Base-by-base conservation (phyloP, 768 basidiomycete genomes). In the Tulasnella sp. region DNA sequence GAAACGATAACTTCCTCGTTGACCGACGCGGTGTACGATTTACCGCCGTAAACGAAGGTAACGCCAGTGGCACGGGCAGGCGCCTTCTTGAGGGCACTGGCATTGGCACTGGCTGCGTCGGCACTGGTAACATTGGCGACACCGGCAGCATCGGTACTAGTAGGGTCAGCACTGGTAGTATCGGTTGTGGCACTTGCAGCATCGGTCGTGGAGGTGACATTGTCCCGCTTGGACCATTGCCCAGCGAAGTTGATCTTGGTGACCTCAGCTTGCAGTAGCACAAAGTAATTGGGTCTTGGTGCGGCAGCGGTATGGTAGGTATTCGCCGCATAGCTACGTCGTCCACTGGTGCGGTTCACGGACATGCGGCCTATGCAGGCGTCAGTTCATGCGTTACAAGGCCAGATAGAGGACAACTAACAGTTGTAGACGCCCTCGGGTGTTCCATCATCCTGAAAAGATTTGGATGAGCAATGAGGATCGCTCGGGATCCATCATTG, bases 11-110 rank as follows among this genome's bases (percentile, higher is more conserved):
- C 77, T 65, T 81, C 79, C 52, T 72, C 73, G 43, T 63, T 66
- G 11, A 74, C 75, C 27, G 68, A 65, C 29, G 74, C 74, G 3
- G 65, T 58, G 57, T 72, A 69, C 4, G 43, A 63, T 12, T 62
- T 46, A 1, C 65, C 69, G 3, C 62, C 62, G 15, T 67, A 43
- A 17, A 69, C 62, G 64, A 78, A 80, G 52, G 72, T 73, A 11
- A 81, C 73, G 5, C 76, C 76, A 3, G 69, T 71, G 0, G 78
- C 79, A 31, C n/a, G n/a, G n/a, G n/a, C n/a, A n/a, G n/a, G n/a
- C n/a, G n/a, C n/a, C n/a, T n/a, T n/a, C n/a, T n/a, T n/a, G n/a
- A n/a, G n/a, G n/a, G n/a, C n/a, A n/a, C n/a, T n/a, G n/a, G n/a
- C n/a, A n/a, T n/a, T n/a, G n/a, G n/a, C n/a, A n/a, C n/a, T n/a